phyloP scores from a whole-genome alignment of 176 grass and related monocot genomes.

The Microstegium vimineum region DNA sequence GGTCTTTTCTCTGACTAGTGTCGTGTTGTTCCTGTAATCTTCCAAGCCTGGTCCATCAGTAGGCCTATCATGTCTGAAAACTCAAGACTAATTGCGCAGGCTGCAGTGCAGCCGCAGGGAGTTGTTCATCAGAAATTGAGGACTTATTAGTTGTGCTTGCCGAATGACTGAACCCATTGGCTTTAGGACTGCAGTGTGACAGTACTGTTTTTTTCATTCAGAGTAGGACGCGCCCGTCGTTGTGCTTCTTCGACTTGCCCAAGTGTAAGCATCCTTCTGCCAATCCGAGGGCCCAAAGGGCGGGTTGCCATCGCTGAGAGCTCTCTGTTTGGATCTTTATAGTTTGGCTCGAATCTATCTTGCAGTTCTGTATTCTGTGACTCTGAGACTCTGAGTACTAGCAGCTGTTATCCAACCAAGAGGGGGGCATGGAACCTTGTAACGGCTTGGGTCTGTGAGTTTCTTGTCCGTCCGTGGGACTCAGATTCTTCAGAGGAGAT shows the following conservation, averaged over 20 bases:
- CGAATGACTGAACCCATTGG: neutral
- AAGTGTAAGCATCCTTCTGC: neutral
- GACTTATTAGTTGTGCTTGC: neutral
- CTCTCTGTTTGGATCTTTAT: neutral
- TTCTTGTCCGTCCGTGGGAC: neutral
- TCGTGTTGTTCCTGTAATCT: constrained; percentile 5
- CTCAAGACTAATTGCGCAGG: neutral
- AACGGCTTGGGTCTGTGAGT: neutral
- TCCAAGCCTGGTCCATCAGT: neutral
- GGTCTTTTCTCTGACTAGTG: neutral
- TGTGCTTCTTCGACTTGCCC: neutral
- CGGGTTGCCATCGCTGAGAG: neutral
- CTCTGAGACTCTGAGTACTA: neutral
- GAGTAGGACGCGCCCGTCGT: neutral
- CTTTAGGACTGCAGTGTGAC: neutral
- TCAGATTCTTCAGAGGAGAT: neutral
- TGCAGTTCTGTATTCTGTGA: neutral
- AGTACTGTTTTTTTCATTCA: neutral
- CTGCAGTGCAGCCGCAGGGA: neutral
- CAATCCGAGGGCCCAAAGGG: neutral
- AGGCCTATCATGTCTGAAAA: neutral
- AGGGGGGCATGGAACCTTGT: neutral
- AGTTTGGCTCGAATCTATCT: neutral
- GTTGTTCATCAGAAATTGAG: neutral
- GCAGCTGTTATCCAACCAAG: too few species aligned